phyloP scores from a whole-genome alignment of 2,329 filamentous ascomycete species.

The Cladorrhinum sp. region DNA sequence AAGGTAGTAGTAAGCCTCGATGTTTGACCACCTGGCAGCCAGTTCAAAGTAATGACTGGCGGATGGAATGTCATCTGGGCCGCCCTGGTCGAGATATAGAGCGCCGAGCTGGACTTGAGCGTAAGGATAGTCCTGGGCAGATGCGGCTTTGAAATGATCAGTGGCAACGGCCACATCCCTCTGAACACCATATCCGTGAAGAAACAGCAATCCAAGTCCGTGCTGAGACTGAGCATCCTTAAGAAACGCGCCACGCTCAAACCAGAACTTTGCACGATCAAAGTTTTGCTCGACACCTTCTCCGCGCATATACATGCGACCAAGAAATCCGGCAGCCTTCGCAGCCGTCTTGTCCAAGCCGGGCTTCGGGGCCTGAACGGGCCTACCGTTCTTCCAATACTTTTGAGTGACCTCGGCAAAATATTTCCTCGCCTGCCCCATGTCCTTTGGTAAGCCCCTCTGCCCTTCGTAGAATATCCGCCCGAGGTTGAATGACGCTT shows the following conservation, averaged over 20 bases:
- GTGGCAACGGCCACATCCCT: slow-evolving; percentile 70
- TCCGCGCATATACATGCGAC: slow-evolving; percentile 84
- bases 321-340: slow-evolving; percentile 83
- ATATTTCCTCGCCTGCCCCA: slow-evolving; percentile 71
- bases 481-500: slow-evolving; percentile 81
- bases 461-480: slow-evolving; percentile 87
- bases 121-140: slow-evolving; percentile 76
- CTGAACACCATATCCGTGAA: slow-evolving; percentile 68
- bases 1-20: slow-evolving; percentile 89
- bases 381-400: slow-evolving; percentile 82
- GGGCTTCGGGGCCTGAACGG: slow-evolving; percentile 65
- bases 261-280: slow-evolving; percentile 74
- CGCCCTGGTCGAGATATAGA: slow-evolving; percentile 81
- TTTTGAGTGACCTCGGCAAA: slow-evolving; percentile 76
- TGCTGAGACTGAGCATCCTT: slow-evolving; percentile 83
- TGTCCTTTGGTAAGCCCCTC: slow-evolving; percentile 68
- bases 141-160: slow-evolving; percentile 72
- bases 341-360: slow-evolving; percentile 74
- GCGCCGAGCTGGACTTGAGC: slow-evolving; percentile 80
- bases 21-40: slow-evolving; percentile 75
- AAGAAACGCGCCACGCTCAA: slow-evolving; percentile 70
- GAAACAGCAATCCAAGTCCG: slow-evolving; percentile 76
- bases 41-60: slow-evolving; percentile 86
- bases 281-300: slow-evolving; percentile 81
- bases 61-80: slow-evolving; percentile 63